These are phyloP conservation scores for Yamagishiella unicocca DNA, from an alignment of 139 green algal genomes.

Conservation along the genomic window DNA sequence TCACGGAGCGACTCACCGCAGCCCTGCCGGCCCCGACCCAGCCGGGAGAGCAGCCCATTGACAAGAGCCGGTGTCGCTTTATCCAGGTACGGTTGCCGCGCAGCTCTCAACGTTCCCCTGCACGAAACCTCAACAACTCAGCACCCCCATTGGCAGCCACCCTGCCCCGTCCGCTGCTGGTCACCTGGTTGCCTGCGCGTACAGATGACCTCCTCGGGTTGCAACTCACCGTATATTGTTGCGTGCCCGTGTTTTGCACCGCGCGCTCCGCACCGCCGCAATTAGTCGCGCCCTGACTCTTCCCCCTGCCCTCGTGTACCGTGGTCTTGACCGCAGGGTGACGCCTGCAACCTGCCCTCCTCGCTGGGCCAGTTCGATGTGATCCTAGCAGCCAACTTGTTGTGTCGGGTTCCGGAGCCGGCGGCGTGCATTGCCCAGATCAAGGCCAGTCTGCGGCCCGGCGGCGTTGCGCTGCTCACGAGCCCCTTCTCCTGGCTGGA, in stretches of 20 bases:
- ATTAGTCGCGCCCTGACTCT: too few relatives aligned
- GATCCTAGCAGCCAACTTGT: constrained; percentile 81
- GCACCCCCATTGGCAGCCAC: too few relatives aligned
- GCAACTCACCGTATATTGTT: too few relatives aligned
- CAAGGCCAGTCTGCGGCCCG: constrained; percentile 56
- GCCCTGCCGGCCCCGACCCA: constrained; percentile 45
- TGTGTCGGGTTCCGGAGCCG: constrained; percentile 83
- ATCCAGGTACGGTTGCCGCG: constrained; percentile 67
- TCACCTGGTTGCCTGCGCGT: too few relatives aligned
- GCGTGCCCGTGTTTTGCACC: too few relatives aligned
- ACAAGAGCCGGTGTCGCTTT: constrained; percentile 68
- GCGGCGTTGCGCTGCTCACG: constrained; percentile 75
- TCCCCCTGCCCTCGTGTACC: too few relatives aligned
- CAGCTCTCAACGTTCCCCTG: too few relatives aligned
- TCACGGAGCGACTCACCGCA: constrained; percentile 60
- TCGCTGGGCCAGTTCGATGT: constrained; percentile 69
- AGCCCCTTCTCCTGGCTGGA: constrained; percentile 83
- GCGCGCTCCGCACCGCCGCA: too few relatives aligned
- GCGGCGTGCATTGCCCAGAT: constrained; percentile 63
- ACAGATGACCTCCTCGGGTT: too few relatives aligned
- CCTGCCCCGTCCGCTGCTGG: too few relatives aligned
- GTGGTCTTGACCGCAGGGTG: too few relatives aligned
- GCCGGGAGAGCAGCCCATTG: constrained; percentile 52
- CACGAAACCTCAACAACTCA: too few relatives aligned
- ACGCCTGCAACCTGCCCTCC: constrained; percentile 64